phyloP scores from a whole-genome alignment of 1,284 basidiomycete species.

The Marasmius sp. region DNA sequence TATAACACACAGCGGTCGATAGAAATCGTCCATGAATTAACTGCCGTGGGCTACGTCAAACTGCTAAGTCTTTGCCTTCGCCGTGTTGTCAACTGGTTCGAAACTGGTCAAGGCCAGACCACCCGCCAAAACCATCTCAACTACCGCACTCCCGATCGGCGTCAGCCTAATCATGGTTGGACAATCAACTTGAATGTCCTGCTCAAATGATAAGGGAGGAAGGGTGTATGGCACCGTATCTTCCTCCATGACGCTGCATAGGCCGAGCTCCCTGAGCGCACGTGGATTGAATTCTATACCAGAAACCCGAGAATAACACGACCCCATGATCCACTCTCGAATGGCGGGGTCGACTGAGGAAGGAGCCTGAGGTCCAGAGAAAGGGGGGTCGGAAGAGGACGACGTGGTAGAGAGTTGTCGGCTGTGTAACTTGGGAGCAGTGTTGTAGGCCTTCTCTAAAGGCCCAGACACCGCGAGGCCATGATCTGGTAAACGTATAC shows the following conservation, averaged over 20 bases:
- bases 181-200: too few species aligned
- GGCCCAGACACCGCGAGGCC: slow-evolving; percentile 11
- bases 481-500: slow-evolving; percentile 12
- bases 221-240: background rate
- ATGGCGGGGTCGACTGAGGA: background rate
- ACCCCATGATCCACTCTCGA: slow-evolving; percentile 4
- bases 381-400: background rate
- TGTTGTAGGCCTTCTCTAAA: slow-evolving; percentile 7
- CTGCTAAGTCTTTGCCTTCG: background rate
- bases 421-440: background rate
- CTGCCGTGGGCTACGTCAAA: too few species aligned
- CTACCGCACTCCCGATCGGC: slow-evolving; percentile 9
- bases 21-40: too few species aligned
- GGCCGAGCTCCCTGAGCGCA: slow-evolving; percentile 9
- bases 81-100: background rate
- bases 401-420: background rate
- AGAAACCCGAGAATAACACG: slow-evolving; percentile 9
- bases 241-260: slow-evolving; percentile 8
- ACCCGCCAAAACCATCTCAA: slow-evolving; percentile 13
- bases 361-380: background rate
- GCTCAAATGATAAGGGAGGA: background rate
- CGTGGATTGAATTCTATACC: slow-evolving; percentile 12
- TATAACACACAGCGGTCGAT: too few species aligned
- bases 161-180: slow-evolving; percentile 7
- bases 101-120: slow-evolving; percentile 13